These are phyloP conservation scores for Wallacemonas collosoma DNA, from an alignment of 208 protist genomes.

Conservation along the genomic window DNA sequence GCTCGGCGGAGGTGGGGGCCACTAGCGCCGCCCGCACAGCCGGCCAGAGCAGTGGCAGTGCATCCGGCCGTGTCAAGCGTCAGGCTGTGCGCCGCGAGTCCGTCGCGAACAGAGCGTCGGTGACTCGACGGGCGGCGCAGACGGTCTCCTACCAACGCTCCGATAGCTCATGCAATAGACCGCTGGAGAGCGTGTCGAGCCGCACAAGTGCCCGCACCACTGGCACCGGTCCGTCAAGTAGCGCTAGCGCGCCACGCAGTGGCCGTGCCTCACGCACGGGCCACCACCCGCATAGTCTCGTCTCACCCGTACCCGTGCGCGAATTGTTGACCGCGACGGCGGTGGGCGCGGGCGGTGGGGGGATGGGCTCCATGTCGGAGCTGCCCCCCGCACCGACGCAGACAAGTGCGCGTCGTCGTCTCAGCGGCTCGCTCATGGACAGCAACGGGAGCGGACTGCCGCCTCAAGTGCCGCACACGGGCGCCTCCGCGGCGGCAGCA, in stretches of 20 bases:
- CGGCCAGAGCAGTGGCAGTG: too few relatives aligned
- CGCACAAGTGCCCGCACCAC: constrained; percentile 17
- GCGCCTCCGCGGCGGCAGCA: constrained; percentile 3
- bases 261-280: constrained; percentile 16
- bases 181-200: constrained; percentile 21
- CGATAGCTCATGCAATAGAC: constrained; percentile 30
- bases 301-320: constrained; percentile 4
- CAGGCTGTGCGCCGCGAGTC: constrained; percentile 29
- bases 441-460: constrained; percentile 15
- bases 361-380: constrained; percentile 14
- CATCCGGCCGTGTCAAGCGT: neutral
- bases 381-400: constrained; percentile 16
- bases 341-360: neutral
- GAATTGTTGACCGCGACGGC: neutral
- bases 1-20: neutral
- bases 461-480: constrained; percentile 3
- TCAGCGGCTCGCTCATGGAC: constrained; percentile 24
- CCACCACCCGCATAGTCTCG: constrained; percentile 9
- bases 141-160: constrained; percentile 31
- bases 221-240: constrained; percentile 17
- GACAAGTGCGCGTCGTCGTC: constrained; percentile 29
- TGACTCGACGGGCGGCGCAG: constrained; percentile 26
- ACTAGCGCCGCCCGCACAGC: neutral
- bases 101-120: constrained; percentile 15
- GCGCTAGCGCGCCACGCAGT: constrained; percentile 33